These are phyloP conservation scores for Trichoderma orchidacearum DNA, from an alignment of 495 filamentous ascomycete genomes.

Conservation along the genomic window DNA sequence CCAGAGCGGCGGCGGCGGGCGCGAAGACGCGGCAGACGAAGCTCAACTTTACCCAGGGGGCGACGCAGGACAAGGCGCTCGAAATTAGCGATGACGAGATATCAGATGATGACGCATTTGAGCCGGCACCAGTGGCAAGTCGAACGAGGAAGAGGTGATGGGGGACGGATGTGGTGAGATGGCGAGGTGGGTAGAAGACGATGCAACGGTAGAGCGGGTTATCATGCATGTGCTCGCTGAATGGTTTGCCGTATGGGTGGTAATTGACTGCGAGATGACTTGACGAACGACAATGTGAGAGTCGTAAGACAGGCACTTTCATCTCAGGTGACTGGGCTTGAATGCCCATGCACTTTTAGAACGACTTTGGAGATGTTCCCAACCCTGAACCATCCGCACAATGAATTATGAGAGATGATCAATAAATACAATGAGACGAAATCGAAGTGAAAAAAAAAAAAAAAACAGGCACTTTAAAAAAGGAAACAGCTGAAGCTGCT, in stretches of 20 bases:
- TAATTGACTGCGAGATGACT: too few species aligned
- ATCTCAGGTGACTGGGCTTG: too few species aligned
- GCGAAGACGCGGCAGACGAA: constrained; percentile 47
- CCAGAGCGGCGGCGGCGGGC: constrained; percentile 20
- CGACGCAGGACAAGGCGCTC: constrained; percentile 25
- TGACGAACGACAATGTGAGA: too few species aligned
- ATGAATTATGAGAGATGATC: too few species aligned
- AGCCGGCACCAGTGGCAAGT: constrained; percentile 31
- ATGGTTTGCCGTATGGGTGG: not conserved
- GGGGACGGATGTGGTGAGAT: not conserved
- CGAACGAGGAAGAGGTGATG: constrained; percentile 9
- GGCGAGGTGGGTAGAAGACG: not conserved
- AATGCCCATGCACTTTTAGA: too few species aligned
- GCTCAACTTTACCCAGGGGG: constrained; percentile 50
- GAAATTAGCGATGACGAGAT: constrained; percentile 68
- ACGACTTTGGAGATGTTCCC: too few species aligned
- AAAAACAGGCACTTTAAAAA: not conserved
- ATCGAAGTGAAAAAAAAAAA: not conserved
- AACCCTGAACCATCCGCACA: too few species aligned
- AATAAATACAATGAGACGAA: not conserved
- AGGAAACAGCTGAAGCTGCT: not conserved
- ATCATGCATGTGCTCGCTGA: not conserved
- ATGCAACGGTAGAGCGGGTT: not conserved
- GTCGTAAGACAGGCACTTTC: too few species aligned
- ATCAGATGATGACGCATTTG: constrained; percentile 71